Percentiles rank a stretch among this genome's conserved stretches.
These are phyloP conservation scores for Alternaria sp. DNA, from an alignment of 2,329 filamentous ascomycete genomes.

Conservation along the genomic window DNA sequence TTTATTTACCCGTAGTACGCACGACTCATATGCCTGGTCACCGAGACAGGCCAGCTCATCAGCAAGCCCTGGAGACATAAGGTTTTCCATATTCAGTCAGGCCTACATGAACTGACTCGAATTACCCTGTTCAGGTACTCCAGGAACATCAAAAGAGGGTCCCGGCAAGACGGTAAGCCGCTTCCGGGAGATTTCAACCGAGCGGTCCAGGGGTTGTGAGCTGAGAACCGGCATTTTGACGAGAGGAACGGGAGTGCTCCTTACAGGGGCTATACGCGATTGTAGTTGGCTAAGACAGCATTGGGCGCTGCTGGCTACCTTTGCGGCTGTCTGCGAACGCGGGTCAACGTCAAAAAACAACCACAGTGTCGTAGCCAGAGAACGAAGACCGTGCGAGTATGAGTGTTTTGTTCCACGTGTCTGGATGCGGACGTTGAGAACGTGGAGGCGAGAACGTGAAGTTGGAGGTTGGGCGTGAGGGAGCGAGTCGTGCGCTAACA, in stretches of 20 bases:
- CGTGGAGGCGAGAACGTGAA: constrained; percentile 7
- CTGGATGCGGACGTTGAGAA: constrained; percentile 12
- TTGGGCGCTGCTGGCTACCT: constrained; percentile 8
- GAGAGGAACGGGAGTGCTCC: constrained; percentile 4
- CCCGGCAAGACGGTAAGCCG: constrained; percentile 18
- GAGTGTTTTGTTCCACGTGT: constrained; percentile 8
- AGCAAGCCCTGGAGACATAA: neutral
- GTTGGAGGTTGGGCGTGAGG: constrained; percentile 7
- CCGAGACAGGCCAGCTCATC: neutral
- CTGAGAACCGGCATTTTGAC: constrained; percentile 11
- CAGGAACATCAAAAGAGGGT: constrained; percentile 1
- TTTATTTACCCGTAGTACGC: constrained; percentile 6
- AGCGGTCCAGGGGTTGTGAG: constrained; percentile 19
- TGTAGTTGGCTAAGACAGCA: neutral
- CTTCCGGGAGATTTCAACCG: constrained; percentile 20
- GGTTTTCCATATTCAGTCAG: constrained; percentile 2
- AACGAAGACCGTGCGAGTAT: constrained; percentile 1
- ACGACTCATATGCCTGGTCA: constrained; percentile 12
- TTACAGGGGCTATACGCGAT: neutral
- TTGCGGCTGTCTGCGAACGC: constrained; percentile 11
- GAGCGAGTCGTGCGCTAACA: constrained; percentile 17
- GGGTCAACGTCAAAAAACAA: constrained; percentile 8
- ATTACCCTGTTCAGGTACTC: constrained; percentile 8
- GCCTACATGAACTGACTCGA: constrained; percentile 15
- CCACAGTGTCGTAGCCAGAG: neutral